Percentiles rank a stretch among this genome's conserved stretches.
These are phyloP conservation scores for Populus alba DNA, from an alignment of 345 rosid species.

Conservation along the genomic window DNA sequence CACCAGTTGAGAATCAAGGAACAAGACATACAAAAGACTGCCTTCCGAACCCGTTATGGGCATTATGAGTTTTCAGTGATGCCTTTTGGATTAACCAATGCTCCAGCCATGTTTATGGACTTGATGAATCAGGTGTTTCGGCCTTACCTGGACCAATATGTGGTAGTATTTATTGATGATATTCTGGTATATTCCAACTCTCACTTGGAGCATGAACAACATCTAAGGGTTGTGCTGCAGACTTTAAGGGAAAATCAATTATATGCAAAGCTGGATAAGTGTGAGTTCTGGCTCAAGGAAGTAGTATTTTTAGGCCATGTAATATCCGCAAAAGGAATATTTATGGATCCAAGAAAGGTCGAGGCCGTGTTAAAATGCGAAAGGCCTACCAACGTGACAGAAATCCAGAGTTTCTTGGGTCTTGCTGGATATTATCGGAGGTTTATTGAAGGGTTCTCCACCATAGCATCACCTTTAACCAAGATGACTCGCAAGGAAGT, in stretches of 20 bases:
- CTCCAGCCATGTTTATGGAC: background rate
- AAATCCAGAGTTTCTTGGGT: background rate
- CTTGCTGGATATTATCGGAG: background rate
- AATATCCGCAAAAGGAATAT: background rate
- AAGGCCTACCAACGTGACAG: background rate
- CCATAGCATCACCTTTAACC: background rate
- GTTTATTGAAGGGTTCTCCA: background rate
- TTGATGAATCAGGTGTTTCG: background rate
- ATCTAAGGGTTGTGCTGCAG: background rate
- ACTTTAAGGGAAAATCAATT: background rate
- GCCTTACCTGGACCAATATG: background rate
- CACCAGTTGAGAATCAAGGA: no score
- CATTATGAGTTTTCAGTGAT: background rate
- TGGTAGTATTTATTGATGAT: constrained; percentile 1
- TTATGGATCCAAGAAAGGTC: background rate
- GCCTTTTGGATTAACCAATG: background rate
- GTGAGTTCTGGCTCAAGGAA: background rate
- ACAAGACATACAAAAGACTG: no score
- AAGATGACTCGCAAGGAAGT: background rate
- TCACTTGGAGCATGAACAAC: background rate
- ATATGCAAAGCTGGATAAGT: background rate
- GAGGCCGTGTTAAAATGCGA: background rate
- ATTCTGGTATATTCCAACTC: background rate
- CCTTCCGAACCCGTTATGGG: no score
- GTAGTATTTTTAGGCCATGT: background rate